Evolutionary conservation across 805 yeast species (phyloP), one percentile per base, ranked within the genome.

Genomic region (Kurtzmaniella fragi): DNA sequence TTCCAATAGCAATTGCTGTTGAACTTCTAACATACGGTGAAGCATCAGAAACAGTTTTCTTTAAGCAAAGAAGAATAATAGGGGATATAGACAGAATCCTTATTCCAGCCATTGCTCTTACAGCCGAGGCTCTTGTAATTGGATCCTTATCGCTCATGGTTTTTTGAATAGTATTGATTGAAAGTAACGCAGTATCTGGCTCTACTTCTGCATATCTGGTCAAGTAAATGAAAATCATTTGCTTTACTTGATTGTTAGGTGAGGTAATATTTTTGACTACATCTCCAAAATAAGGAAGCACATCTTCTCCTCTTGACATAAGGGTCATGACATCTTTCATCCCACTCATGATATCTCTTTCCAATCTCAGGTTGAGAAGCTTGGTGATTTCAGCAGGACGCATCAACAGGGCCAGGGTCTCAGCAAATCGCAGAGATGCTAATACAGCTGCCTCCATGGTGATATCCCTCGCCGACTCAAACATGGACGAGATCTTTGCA

Each of bases 161-260:
- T 59, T 85, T 88, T 58, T 93, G 99, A 35, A 93, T 84, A 1
- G 97, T 85, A 59, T 93, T 93, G 47, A 93, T 85, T 1, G 96
- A 80, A 34, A 93, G 68, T 15, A 93, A 71, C 2, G 98, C 93
- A n/a, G 86, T 74, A 56, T 90, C 95, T 8, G 93, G 96, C 48
- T 87, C 90, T 40, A 70, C 59, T 45, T 87, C 95, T 17, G 95
- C 93, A 56, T 78, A 88, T 40, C 84, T 71, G 32, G 81, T 64
- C 35, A 93, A 62, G 49, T 86, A 87, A 1, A 83, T 70, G 60
- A 86, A 78, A 2, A 89, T 96, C 56, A 91, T 70, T 48, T 82
- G 78, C 43, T 86, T 77, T 23, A 87, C 75, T 45, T 80, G 82
- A 40, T 79, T 77, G 35, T 66, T 61, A 4, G 70, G 49, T 14